Percentiles rank a stretch among this genome's conserved stretches.
Evolutionary conservation across 345 rosid species (phyloP).

Genomic region (Hevea brasiliensis): DNA sequence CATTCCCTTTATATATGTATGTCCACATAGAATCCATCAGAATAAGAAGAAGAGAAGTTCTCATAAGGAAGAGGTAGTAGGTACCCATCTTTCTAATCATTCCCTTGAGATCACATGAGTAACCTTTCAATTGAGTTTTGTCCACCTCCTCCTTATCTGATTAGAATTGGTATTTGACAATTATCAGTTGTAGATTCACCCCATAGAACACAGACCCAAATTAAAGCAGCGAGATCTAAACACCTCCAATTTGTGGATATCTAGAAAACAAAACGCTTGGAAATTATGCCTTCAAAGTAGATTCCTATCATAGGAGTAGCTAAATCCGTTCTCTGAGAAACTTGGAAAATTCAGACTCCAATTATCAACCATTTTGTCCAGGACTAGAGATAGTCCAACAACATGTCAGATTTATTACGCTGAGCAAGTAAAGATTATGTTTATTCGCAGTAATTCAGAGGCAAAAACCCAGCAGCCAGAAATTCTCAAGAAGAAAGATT

Average conservation of each 20-base stretch:
- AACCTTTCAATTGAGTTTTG: slow-evolving; percentile 51
- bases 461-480: background rate
- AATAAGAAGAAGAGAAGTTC: too few relatives aligned
- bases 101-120: slow-evolving; percentile 74
- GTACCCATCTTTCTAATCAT: too few relatives aligned
- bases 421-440: background rate
- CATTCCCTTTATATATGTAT: background rate
- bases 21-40: background rate
- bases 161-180: slow-evolving; percentile 85
- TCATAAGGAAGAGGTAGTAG: too few relatives aligned
- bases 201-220: slow-evolving; percentile 43
- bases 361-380: too few relatives aligned
- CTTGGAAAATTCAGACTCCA: too few relatives aligned
- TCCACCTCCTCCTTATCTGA: slow-evolving; percentile 60
- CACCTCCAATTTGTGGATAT: background rate
- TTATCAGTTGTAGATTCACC: slow-evolving; percentile 76
- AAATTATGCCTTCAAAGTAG: too few relatives aligned
- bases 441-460: background rate
- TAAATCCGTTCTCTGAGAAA: too few relatives aligned
- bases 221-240: too few relatives aligned
- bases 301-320: too few relatives aligned
- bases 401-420: background rate
- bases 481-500: background rate
- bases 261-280: background rate
- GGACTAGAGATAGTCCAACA: background rate